These are phyloP conservation scores for Canna indica DNA, from an alignment of 176 grass and related monocot species.

Conservation along the genomic window DNA sequence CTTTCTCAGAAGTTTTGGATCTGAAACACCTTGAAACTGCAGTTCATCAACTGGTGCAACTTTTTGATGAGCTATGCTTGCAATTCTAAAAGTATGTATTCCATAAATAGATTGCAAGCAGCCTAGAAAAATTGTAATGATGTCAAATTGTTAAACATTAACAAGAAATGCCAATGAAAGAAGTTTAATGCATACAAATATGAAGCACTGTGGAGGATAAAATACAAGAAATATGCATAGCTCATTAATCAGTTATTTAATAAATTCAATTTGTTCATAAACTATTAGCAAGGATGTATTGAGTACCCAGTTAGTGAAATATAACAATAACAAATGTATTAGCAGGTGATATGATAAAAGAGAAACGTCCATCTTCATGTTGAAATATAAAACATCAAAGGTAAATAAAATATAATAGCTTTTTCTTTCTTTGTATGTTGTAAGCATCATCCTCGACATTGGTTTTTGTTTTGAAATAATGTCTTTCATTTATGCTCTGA, in stretches of 20 bases:
- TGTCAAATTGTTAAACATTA: neutral
- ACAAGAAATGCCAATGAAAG: neutral
- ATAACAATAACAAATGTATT: neutral
- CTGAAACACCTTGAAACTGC: conserved; percentile 63
- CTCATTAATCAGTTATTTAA: neutral
- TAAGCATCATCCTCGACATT: too few species aligned
- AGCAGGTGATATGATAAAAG: neutral
- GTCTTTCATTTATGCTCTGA: too few species aligned
- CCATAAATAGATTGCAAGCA: conserved; percentile 57
- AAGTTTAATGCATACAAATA: neutral
- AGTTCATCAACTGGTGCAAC: conserved; percentile 56
- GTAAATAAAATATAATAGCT: neutral
- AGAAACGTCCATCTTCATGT: too few species aligned
- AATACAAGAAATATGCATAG: neutral
- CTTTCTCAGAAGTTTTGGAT: conserved; percentile 41
- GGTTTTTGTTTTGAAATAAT: too few species aligned
- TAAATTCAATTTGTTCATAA: neutral
- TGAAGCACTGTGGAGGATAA: neutral
- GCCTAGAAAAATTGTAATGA: conserved; percentile 22
- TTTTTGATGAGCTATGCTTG: conserved; percentile 46
- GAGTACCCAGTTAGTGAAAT: neutral
- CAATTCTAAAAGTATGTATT: conserved; percentile 62
- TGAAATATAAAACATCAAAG: neutral
- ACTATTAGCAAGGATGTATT: neutral
- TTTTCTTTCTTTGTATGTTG: too few species aligned